Evolutionary conservation across 148 eudicot genomes (phyloP), one percentile per base, ranked within the genome.

Genomic region (Cornus suecica): DNA sequence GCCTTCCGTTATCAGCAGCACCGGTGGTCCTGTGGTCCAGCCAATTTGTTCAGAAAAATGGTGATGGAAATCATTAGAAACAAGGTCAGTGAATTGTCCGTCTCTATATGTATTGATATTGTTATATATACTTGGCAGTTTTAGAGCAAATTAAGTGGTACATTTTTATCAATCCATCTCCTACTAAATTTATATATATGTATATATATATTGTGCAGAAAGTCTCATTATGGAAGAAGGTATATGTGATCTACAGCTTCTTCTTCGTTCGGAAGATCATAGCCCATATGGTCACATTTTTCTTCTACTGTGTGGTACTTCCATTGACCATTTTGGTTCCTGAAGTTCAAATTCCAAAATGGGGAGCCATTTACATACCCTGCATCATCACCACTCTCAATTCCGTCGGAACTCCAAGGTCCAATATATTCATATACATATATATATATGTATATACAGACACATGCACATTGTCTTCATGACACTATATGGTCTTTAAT

Each of bases 371-470:
- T 74, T 94, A 94, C 80, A 87, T 94, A 26, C 98, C 98, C 31
- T 87, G 84, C 63, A 83, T 94, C 52, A 94, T 94, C 84, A 94
- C 98, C 73, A 72, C 85, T 66, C 88, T 94, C 13, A 94, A 94
- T 85, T 81, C 98, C 20, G 98, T 94, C 31, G 98, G 98, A 70
- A 94, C 98, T 45, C 98, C 98, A 74, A 87, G 98, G 98, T 94
- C 24, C 30, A 26, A 4, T 70, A 18, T 48, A n/a, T 31, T 69
- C 27, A 37, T 7, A 18, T 6, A 69, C 4, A 4, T 41, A 4
- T 20, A 4, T 41, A 4, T 9, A 4, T 41, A 4, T 41, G 4
- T 9, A 41, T 41, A 41, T n/a, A n/a, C n/a, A n/a, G n/a, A n/a
- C n/a, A n/a, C n/a, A n/a, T n/a, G n/a, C n/a, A n/a, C 45, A 41